Base-by-base conservation (phyloP, 192 early-diverging fungal genomes). In the Cladochytrium replicatum region DNA sequence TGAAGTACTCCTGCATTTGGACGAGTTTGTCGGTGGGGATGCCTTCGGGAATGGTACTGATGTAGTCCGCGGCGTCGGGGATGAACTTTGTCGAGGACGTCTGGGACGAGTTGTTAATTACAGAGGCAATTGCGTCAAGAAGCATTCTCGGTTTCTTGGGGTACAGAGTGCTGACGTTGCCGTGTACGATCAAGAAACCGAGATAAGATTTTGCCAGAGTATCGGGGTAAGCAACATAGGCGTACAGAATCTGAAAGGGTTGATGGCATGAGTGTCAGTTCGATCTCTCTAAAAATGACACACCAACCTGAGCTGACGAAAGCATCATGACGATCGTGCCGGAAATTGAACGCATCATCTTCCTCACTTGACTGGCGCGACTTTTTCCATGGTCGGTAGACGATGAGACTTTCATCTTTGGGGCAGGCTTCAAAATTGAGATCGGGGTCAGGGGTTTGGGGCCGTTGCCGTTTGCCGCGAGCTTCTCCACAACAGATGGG, bases 121-220 rank as follows among this genome's bases (percentile, higher is more conserved):
- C 38, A 7, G 29, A 26, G 0, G 45, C 53, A 34, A 67, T 48
- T 1, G 48, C 32, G 21, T 60, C 43, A 22, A 68, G 43, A 27
- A 60, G 63, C 28, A 59, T 41, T 3, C 46, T 17, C 2, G 66
- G 41, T 26, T 32, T 41, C 24, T 37, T 46, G 7, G 61, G 61
- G 22, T 55, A 39, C 4, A 56, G 45, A 15, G 39, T 42, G 9
- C 61, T 31, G 39, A 68, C 49, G 15, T 58, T 58, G 6, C 66
- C 66, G 50, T 68, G 66, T 2, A 54, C 56, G 2, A 68, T 42
- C 9, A 68, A 30, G 37, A 68, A 68, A 3, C 52, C 54, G 3
- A 61, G 44, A 50, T 68, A 68, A 2, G 66, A 65, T 46, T 43
- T 55, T 48, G 58, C 59, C 25, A 68, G 50, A 7, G 57, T 55